phyloP scores from a whole-genome alignment of 1,139 yeast genomes.

The Suhomyces wounanorum region DNA sequence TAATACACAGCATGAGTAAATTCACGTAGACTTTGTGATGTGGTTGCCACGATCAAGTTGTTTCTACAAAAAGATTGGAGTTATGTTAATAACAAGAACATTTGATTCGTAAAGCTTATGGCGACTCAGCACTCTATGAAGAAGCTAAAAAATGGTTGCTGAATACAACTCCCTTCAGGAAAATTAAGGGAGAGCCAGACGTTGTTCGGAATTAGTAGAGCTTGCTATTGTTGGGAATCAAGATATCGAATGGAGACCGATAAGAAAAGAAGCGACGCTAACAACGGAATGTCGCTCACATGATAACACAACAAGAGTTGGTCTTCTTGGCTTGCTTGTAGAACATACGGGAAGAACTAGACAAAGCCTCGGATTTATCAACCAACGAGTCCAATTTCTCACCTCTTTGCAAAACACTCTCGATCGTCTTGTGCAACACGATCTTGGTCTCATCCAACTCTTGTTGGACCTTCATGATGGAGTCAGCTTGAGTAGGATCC shows the following conservation, averaged over 20 bases:
- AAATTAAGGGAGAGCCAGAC: background rate
- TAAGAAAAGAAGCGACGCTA: background rate
- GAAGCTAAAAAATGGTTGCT: background rate
- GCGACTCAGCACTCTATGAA: background rate
- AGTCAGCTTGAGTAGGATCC: constrained; percentile 96
- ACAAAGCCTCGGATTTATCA: constrained; percentile 91
- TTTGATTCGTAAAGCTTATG: background rate
- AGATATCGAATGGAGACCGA: background rate
- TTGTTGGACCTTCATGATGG: constrained; percentile 95
- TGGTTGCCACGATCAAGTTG: background rate
- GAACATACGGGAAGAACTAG: constrained; percentile 87
- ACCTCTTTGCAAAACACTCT: constrained; percentile 91
- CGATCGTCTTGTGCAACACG: constrained; percentile 93
- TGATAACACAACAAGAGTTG: constrained; percentile 88
- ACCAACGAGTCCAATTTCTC: constrained; percentile 93
- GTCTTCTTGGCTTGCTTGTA: constrained; percentile 98
- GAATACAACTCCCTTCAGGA: background rate
- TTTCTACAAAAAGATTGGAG: no score
- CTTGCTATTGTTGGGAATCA: background rate
- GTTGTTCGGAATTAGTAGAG: background rate
- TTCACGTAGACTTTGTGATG: background rate
- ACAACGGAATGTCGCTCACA: constrained; percentile 38
- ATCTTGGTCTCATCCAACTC: constrained; percentile 97
- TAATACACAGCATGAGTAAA: constrained; percentile 2
- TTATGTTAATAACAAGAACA: background rate